These are phyloP conservation scores for Apiosordaria backusii DNA, from an alignment of 495 filamentous ascomycete species.

Conservation along the genomic window DNA sequence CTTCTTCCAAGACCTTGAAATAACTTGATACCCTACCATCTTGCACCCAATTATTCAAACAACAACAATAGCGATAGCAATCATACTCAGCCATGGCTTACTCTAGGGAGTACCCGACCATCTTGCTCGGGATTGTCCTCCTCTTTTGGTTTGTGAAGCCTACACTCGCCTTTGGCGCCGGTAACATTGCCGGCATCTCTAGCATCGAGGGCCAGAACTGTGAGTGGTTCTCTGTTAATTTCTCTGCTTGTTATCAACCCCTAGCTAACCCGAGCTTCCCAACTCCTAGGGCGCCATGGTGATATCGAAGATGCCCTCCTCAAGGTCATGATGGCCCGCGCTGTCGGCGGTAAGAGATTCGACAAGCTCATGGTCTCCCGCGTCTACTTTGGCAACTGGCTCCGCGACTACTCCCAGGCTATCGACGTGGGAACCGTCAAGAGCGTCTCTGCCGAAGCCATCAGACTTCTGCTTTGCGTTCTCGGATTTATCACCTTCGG, in stretches of 20 bases:
- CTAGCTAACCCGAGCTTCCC: slow-evolving; percentile 1
- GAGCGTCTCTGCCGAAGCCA: slow-evolving; percentile 81
- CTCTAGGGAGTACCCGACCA: slow-evolving; percentile 37
- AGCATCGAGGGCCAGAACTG: slow-evolving; percentile 79
- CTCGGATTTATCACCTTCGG: slow-evolving; percentile 63
- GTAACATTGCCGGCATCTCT: slow-evolving; percentile 74
- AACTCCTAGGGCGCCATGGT: slow-evolving; percentile 70
- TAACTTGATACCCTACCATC: slow-evolving; percentile 1
- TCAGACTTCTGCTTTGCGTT: slow-evolving; percentile 70
- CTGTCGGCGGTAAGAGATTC: slow-evolving; percentile 79
- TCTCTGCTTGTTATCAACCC: background rate
- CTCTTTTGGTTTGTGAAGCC: slow-evolving; percentile 60
- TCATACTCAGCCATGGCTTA: slow-evolving; percentile 32
- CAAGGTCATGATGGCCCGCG: slow-evolving; percentile 67
- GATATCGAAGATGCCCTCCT: slow-evolving; percentile 92
- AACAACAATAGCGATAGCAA: slow-evolving; percentile 13
- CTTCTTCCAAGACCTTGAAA: background rate
- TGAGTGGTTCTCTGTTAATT: slow-evolving; percentile 23
- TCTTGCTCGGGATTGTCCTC: slow-evolving; percentile 49
- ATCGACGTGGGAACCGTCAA: slow-evolving; percentile 88
- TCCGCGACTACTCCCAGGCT: slow-evolving; percentile 77
- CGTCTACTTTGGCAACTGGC: slow-evolving; percentile 89
- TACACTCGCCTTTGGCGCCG: slow-evolving; percentile 78
- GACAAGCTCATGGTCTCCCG: slow-evolving; percentile 81
- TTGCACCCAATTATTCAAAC: background rate